Conservation (phyloP, 306 rosid species). For the Delonix regia region DNA sequence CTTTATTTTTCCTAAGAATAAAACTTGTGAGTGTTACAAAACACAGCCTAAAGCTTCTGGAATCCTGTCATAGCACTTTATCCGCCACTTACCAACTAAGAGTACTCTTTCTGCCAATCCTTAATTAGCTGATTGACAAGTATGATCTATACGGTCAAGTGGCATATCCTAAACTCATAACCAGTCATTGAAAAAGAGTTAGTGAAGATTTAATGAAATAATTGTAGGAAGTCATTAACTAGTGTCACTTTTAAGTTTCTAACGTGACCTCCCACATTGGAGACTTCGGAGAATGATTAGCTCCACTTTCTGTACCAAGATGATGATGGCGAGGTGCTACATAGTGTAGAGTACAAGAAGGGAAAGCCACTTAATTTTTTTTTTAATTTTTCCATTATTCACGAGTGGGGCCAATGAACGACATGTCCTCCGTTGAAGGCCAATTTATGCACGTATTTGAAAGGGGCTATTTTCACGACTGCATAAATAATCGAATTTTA, state of each 20-base stretch:
- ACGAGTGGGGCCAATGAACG: conserved; percentile 8
- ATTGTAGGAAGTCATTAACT: not conserved
- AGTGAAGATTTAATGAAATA: too few relatives aligned
- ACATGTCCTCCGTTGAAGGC: conserved; percentile 15
- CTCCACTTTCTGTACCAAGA: not conserved
- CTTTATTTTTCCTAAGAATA: too few relatives aligned
- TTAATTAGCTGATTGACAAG: conserved; percentile 89
- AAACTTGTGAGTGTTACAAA: too few relatives aligned
- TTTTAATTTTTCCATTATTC: not conserved
- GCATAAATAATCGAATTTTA: not conserved
- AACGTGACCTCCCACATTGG: not conserved
- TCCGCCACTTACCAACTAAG: too few relatives aligned
- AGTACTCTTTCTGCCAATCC: conserved; percentile 90
- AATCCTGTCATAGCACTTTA: too few relatives aligned
- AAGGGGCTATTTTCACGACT: not conserved
- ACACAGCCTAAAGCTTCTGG: too few relatives aligned
- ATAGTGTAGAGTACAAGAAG: conserved; percentile 18
- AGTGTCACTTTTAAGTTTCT: not conserved
- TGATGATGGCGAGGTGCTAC: conserved; percentile 17
- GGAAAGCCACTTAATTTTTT: conserved; percentile 8
- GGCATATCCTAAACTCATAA: conserved; percentile 97
- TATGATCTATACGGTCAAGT: conserved; percentile 96
- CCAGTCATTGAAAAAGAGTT: conserved; percentile 42
- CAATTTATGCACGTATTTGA: conserved; percentile 8
- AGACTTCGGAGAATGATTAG: not conserved